Conservation (phyloP, 2,329 filamentous ascomycete species). For the Paecilomyces sp. region DNA sequence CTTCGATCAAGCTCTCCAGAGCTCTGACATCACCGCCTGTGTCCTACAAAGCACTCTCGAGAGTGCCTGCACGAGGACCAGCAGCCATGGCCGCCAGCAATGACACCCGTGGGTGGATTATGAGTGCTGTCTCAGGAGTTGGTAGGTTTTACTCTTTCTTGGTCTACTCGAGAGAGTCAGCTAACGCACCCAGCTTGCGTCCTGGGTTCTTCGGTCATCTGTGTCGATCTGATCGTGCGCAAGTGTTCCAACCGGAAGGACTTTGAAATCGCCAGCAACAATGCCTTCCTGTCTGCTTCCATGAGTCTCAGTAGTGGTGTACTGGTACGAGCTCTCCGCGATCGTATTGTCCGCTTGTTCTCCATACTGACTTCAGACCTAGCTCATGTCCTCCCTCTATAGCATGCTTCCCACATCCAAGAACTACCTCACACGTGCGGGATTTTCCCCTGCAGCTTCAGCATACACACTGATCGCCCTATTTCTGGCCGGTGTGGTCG, state of each 20-base stretch:
- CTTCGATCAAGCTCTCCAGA: not conserved
- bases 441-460: slow-evolving; percentile 59
- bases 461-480: slow-evolving; percentile 42
- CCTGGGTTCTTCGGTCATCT: slow-evolving; percentile 76
- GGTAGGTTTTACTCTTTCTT: slow-evolving; percentile 36
- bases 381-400: slow-evolving; percentile 89
- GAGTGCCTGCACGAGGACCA: not conserved
- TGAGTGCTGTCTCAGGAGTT: slow-evolving; percentile 75
- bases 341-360: not conserved
- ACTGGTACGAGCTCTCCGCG: slow-evolving; percentile 58
- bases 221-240: slow-evolving; percentile 70
- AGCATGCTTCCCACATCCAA: slow-evolving; percentile 88
- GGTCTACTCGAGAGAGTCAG: slow-evolving; percentile 1
- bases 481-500: slow-evolving; percentile 41
- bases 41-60: slow-evolving; percentile 2
- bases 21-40: slow-evolving; percentile 16
- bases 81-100: slow-evolving; percentile 53
- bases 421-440: slow-evolving; percentile 64
- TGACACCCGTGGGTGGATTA: slow-evolving; percentile 89
- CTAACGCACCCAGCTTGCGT: slow-evolving; percentile 42
- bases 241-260: slow-evolving; percentile 64
- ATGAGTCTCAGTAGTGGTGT: slow-evolving; percentile 91
- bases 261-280: slow-evolving; percentile 86
- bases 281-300: slow-evolving; percentile 77
- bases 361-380: not conserved